These are phyloP conservation scores for Botrytis galanthina DNA, from an alignment of 2,329 filamentous ascomycete species.

Conservation along the genomic window DNA sequence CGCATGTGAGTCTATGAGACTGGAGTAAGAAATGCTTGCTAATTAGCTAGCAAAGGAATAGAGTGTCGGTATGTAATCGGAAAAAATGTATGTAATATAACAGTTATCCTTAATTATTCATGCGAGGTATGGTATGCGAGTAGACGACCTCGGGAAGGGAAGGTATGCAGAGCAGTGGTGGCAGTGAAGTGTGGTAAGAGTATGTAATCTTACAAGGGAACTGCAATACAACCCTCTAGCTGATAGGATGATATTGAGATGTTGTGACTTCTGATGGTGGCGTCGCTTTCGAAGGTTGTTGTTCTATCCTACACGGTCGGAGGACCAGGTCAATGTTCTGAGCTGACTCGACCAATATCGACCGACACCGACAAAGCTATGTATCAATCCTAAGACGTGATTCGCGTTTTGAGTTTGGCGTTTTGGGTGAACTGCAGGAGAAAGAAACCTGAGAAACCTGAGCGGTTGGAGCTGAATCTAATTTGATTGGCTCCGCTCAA, in stretches of 20 bases:
- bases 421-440: conserved; percentile 27
- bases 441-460: conserved; percentile 19
- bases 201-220: not conserved
- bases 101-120: not conserved
- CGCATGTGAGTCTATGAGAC: not conserved
- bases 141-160: not conserved
- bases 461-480: conserved; percentile 24
- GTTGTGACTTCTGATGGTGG: not conserved
- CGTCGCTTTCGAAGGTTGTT: not conserved
- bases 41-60: not conserved
- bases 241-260: not conserved
- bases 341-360: not conserved
- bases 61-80: not conserved
- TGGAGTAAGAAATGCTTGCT: not conserved
- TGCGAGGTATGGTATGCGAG: not conserved
- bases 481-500: conserved; percentile 27
- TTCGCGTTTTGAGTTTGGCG: conserved; percentile 30
- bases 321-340: not conserved
- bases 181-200: not conserved
- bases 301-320: not conserved
- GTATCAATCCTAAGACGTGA: conserved; percentile 26
- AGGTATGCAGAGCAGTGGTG: not conserved
- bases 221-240: not conserved
- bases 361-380: not conserved
- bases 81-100: not conserved